Evolutionary conservation across 2,329 filamentous ascomycete genomes (phyloP).

Genomic region (Myriangium duriaei): DNA sequence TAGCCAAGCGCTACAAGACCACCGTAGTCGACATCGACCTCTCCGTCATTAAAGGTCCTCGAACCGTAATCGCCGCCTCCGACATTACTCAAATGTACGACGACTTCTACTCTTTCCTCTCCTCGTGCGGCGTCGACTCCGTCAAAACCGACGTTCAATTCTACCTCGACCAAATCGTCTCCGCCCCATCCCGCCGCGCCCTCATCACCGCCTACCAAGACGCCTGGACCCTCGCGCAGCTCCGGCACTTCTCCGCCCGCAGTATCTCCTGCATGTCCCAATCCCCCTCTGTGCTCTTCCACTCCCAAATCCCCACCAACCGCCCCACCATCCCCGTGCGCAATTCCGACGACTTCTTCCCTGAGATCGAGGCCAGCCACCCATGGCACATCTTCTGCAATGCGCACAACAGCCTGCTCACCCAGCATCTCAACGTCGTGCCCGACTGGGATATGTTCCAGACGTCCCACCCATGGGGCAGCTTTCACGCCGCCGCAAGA

Average conservation of each 20-base stretch:
- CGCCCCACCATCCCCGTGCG: constrained; percentile 62
- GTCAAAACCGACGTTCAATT: constrained; percentile 94
- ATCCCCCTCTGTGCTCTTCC: constrained; percentile 73
- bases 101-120: constrained; percentile 81
- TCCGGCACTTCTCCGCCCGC: constrained; percentile 65
- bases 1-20: constrained; percentile 71
- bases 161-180: constrained; percentile 63
- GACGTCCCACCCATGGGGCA: constrained; percentile 55
- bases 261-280: constrained; percentile 94
- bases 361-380: constrained; percentile 65
- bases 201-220: constrained; percentile 70
- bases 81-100: constrained; percentile 70
- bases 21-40: constrained; percentile 43
- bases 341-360: constrained; percentile 89
- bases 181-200: constrained; percentile 55
- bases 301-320: constrained; percentile 66
- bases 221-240: constrained; percentile 66
- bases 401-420: constrained; percentile 75
- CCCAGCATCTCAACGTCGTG: constrained; percentile 70
- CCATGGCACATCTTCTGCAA: constrained; percentile 95
- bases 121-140: constrained; percentile 60
- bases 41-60: constrained; percentile 48
- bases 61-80: constrained; percentile 60
- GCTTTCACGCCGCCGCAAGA: constrained; percentile 79
- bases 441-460: constrained; percentile 78